A percentile compares a stretch with the other conserved stretches of the same genome.
phyloP scores from a whole-genome alignment of 768 basidiomycete species.

The Leucosporidium scottii region DNA sequence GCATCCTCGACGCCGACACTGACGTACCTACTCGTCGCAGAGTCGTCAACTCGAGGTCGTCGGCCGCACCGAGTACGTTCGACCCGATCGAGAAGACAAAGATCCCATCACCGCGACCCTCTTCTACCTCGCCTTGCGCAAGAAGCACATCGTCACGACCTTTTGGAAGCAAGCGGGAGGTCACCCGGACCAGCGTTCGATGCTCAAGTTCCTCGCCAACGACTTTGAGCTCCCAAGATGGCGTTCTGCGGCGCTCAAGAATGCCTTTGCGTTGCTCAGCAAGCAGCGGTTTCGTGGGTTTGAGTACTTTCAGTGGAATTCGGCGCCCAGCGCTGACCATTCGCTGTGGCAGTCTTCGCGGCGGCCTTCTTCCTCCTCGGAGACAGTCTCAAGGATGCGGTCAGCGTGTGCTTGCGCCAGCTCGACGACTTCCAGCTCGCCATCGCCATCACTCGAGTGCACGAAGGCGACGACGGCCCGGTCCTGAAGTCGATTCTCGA shows the following conservation, averaged over 20 bases:
- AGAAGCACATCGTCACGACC: conserved; percentile 83
- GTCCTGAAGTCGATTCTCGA: conserved; percentile 63
- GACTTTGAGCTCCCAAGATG: conserved; percentile 77
- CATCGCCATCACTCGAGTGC: conserved; percentile 71
- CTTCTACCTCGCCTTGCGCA: conserved; percentile 90
- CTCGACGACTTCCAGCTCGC: conserved; percentile 86
- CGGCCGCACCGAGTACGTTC: conserved; percentile 86
- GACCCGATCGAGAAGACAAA: conserved; percentile 60
- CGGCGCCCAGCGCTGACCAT: background rate
- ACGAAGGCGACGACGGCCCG: conserved; percentile 76
- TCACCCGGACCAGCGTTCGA: conserved; percentile 79
- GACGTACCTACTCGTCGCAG: conserved; percentile 44
- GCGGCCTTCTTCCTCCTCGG: conserved; percentile 96
- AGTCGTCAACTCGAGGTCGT: conserved; percentile 74
- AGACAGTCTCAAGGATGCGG: conserved; percentile 78
- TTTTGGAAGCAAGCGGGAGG: conserved; percentile 92
- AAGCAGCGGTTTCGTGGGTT: conserved; percentile 64
- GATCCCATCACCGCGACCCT: conserved; percentile 85
- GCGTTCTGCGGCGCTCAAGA: conserved; percentile 90
- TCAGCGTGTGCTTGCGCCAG: conserved; percentile 80
- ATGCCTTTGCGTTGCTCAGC: conserved; percentile 82
- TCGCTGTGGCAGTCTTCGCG: conserved; percentile 67
- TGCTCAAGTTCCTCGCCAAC: conserved; percentile 87
- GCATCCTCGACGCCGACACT: background rate
- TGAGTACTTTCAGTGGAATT: background rate